Evolutionary conservation across 257 asterid species (phyloP), one percentile per base, ranked within the genome.

Genomic region (Knoxia roxburghii): DNA sequence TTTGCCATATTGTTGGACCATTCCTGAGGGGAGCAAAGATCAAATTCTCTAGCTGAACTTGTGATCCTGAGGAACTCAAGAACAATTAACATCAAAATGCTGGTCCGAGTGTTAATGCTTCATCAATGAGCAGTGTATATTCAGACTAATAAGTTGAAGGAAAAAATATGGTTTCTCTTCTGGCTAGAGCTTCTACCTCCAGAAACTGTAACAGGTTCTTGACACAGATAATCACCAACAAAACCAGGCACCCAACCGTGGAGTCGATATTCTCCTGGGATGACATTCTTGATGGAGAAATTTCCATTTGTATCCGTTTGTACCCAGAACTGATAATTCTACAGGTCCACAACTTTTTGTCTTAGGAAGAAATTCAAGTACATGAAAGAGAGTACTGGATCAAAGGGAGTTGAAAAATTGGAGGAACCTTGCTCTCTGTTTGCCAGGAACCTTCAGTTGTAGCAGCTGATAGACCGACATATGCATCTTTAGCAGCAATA

Each of bases 241-340:
- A 81, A 73, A 52, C 89, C 89, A 23, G 83, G 83, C 50, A 81
- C 86, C 77, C 80, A 84, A 24, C 86, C 89, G 53, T 81, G 89
- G 65, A 84, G 76, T 20, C 77, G 65, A 53, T 81, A 84, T 3
- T 51, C 74, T 59, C 89, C 86, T 0, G 89, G 85, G 39, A 79
- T 27, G 20, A 77, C 77, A 59, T 84, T 81, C 66, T 72, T 70
- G 41, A 81, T 79, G 6, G 48, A 73, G 56, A 84, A 84, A 61
- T 77, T 76, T 71, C 85, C 89, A 6, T 77, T 74, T 63, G 45
- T 61, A 68, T 79, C 89, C 53, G 89, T 77, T 51, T 84, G 72
- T 24, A 69, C 37, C 85, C 86, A 84, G 40, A 81, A 83, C 68
- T 83, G 84, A 55, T 80, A 83, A 39, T 68, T 83, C 88, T 83